Base-by-base conservation (phyloP, 1,284 basidiomycete species). In the Cutaneotrichosporon sp. region DNA sequence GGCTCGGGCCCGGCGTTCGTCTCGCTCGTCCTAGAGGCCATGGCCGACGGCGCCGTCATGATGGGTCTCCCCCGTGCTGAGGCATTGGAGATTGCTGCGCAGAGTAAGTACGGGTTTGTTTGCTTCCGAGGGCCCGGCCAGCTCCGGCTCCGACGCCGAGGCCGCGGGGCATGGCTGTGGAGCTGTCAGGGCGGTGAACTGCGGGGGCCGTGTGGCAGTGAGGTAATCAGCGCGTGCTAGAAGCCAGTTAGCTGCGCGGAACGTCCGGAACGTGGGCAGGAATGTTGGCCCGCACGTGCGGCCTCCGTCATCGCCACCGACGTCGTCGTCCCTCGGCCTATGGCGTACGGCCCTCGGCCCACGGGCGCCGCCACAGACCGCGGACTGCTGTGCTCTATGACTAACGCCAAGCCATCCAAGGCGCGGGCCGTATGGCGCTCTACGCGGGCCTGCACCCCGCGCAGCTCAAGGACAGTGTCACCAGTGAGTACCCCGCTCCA, bases 31-130 rank as follows among this genome's bases (percentile, higher is more conserved):
- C 84, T 99, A 63, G 97, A 99, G 79, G 95, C 97, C 0, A 97
- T 99, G 94, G 90, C 93, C 2, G 97, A 99, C 79, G 97, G 97
- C 34, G 97, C 93, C 33, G 97, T 99, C 47, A 99, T 99, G 97
- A 99, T 99, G 97, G 97, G 97, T 29, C 82, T 99, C 51, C 97
- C 97, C 3, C 84, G 97, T 64, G 85, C 88, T 0, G 95, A 98
- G 79, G 95, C 97, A 5, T 80, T 98, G 42, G 97, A 99, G 76
- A 81, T 99, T 56, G 95, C 97, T 50, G 89, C 95, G 54, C 97
- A 99, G 81, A 95, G 94, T 95, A 78, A 74, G 29, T n/a, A n/a
- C n/a, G n/a, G n/a, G 87, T 80, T 1, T 24, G 11, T 11, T 20
- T 53, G 47, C 4, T 47, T 47, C 38, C 34, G 34, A 33, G 34